Conservation (phyloP, 2,329 filamentous ascomycete species). For the Massarina eburnea region DNA sequence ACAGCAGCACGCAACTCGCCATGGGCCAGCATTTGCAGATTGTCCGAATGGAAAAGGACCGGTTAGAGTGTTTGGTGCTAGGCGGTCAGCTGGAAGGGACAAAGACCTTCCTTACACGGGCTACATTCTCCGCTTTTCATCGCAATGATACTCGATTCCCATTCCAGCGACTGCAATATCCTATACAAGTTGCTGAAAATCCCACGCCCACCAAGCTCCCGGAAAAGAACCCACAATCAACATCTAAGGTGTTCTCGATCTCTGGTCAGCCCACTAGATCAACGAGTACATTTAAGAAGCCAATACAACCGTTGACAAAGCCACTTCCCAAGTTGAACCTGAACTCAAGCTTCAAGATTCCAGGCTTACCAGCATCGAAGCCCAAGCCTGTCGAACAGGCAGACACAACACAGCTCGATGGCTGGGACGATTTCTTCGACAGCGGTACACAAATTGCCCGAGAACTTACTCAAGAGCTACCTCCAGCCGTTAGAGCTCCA, state of each 20-base stretch:
- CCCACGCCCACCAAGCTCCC: constrained; percentile 2
- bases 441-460: constrained; percentile 50
- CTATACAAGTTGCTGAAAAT: constrained; percentile 31
- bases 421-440: constrained; percentile 47
- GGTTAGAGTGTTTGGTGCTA: constrained; percentile 36
- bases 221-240: constrained; percentile 13
- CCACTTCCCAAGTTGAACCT: constrained; percentile 2
- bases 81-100: constrained; percentile 38
- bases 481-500: not conserved
- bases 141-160: constrained; percentile 28
- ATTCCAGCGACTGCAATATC: constrained; percentile 36
- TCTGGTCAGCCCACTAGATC: constrained; percentile 9
- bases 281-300: constrained; percentile 9
- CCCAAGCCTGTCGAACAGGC: not conserved
- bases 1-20: constrained; percentile 32
- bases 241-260: constrained; percentile 25
- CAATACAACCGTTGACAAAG: constrained; percentile 7
- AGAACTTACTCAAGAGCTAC: constrained; percentile 35
- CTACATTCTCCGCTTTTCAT: constrained; percentile 31
- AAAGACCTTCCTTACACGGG: constrained; percentile 31
- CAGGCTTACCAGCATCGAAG: constrained; percentile 28
- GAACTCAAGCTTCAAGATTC: constrained; percentile 28
- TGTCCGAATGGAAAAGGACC: constrained; percentile 27
- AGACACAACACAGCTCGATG: constrained; percentile 13
- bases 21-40: constrained; percentile 37